A percentile compares a stretch with the other conserved stretches of the same genome.
phyloP scores from a whole-genome alignment of 2,329 filamentous ascomycete species.

The Purpureocillium lavendulum region DNA sequence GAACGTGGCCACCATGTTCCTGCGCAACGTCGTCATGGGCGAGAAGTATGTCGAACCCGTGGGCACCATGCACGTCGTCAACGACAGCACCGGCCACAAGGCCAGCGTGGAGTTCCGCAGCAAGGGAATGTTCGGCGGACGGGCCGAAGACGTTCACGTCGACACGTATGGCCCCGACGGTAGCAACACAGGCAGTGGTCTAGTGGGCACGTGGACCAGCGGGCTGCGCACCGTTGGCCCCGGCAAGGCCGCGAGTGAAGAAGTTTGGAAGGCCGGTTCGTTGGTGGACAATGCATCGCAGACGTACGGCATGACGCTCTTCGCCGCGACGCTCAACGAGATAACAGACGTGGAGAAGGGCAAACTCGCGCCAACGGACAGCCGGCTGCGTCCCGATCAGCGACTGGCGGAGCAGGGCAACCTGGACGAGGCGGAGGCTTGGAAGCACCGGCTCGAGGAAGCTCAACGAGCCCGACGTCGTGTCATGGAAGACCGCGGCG shows the following conservation, averaged over 20 bases:
- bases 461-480: slow-evolving; percentile 67
- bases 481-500: slow-evolving; percentile 66
- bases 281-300: slow-evolving; percentile 72
- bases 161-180: slow-evolving; percentile 64
- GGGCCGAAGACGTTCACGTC: slow-evolving; percentile 80
- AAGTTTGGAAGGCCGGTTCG: slow-evolving; percentile 70
- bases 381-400: slow-evolving; percentile 78
- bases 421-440: slow-evolving; percentile 71
- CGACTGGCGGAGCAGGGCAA: slow-evolving; percentile 73
- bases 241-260: slow-evolving; percentile 51
- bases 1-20: slow-evolving; percentile 79
- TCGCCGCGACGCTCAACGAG: slow-evolving; percentile 82
- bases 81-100: slow-evolving; percentile 76
- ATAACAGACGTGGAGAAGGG: slow-evolving; percentile 70
- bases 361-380: slow-evolving; percentile 74
- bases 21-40: slow-evolving; percentile 93
- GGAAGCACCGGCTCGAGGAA: slow-evolving; percentile 82
- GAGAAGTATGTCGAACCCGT: slow-evolving; percentile 98
- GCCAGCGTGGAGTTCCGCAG: slow-evolving; percentile 85
- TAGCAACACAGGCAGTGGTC: slow-evolving; percentile 53
- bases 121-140: slow-evolving; percentile 94
- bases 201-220: slow-evolving; percentile 79
- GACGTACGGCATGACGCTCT: slow-evolving; percentile 81
- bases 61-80: slow-evolving; percentile 76
- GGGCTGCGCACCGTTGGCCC: slow-evolving; percentile 59